Percentiles rank a stretch among this genome's conserved stretches.
These are phyloP conservation scores for Incumbomyces lentus DNA, from an alignment of 2,329 filamentous ascomycete genomes.

Conservation along the genomic window DNA sequence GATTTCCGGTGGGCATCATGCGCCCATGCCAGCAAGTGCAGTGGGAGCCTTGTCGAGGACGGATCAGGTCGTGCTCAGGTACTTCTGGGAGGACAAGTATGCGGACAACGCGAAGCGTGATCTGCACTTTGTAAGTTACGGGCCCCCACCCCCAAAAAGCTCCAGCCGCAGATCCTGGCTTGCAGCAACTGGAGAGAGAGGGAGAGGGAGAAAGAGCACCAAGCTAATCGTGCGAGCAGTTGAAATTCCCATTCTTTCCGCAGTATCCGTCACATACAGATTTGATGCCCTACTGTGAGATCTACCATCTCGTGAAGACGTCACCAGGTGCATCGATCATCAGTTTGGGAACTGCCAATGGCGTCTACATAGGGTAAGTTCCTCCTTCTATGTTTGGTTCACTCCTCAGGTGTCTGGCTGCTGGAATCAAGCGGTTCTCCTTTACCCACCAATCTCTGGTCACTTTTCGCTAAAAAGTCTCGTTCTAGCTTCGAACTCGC, in stretches of 20 bases:
- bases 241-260: conserved; percentile 19
- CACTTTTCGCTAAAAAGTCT: neutral
- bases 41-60: conserved; percentile 17
- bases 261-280: conserved; percentile 15
- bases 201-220: neutral
- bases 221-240: conserved; percentile 8
- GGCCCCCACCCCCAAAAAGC: too few species aligned
- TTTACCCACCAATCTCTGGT: too few species aligned
- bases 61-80: conserved; percentile 19
- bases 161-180: too few species aligned
- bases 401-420: neutral
- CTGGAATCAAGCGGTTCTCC: too few species aligned
- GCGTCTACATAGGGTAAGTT: conserved; percentile 21
- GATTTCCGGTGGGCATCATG: conserved; percentile 5
- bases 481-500: conserved; percentile 19
- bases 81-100: conserved; percentile 20
- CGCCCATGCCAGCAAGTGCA: conserved; percentile 8
- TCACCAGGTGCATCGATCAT: conserved; percentile 19
- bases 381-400: neutral
- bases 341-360: conserved; percentile 17
- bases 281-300: conserved; percentile 20
- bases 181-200: neutral
- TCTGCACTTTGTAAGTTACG: conserved; percentile 18
- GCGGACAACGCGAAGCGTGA: conserved; percentile 18
- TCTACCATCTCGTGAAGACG: conserved; percentile 21